These are phyloP conservation scores for Lactarius vividus DNA, from an alignment of 768 basidiomycete species.

Conservation along the genomic window DNA sequence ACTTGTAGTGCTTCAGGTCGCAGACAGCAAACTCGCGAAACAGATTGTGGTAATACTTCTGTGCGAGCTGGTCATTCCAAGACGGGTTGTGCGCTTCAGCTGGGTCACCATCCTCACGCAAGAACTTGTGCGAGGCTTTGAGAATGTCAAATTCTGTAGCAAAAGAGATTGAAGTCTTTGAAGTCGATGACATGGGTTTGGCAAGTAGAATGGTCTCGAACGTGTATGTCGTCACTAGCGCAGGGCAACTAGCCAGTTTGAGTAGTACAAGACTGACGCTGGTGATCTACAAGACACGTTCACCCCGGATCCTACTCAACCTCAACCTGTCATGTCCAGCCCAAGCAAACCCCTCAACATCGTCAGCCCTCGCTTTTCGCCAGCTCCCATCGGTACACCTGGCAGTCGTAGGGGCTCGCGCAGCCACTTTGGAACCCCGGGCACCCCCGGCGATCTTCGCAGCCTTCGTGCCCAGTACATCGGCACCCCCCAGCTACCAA, in stretches of 20 bases:
- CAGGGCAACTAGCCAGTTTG: background rate
- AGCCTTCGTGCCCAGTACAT: constrained; percentile 64
- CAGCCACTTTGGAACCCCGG: constrained; percentile 38
- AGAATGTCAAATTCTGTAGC: constrained; percentile 72
- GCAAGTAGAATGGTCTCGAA: constrained; percentile 6
- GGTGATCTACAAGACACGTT: background rate
- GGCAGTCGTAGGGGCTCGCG: constrained; percentile 22
- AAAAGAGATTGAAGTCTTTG: constrained; percentile 1
- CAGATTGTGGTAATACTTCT: constrained; percentile 83
- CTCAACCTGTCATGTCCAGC: constrained; percentile 21
- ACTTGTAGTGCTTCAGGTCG: constrained; percentile 95
- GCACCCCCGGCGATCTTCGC: constrained; percentile 60
- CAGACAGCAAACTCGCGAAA: constrained; percentile 92
- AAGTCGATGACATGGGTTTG: background rate
- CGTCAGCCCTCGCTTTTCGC: constrained; percentile 20
- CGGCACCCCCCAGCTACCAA: constrained; percentile 50
- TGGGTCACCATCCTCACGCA: constrained; percentile 51
- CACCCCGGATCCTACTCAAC: background rate
- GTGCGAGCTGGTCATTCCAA: constrained; percentile 86
- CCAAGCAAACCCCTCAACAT: constrained; percentile 31
- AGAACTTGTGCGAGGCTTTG: constrained; percentile 66
- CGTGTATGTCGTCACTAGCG: background rate
- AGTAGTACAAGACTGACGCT: background rate
- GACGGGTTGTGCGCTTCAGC: constrained; percentile 39
- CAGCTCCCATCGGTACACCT: constrained; percentile 18